A percentile compares a stretch with the other conserved stretches of the same genome.
These are phyloP conservation scores for Fonticula alba DNA, from an alignment of 78 protist species.

Conservation along the genomic window DNA sequence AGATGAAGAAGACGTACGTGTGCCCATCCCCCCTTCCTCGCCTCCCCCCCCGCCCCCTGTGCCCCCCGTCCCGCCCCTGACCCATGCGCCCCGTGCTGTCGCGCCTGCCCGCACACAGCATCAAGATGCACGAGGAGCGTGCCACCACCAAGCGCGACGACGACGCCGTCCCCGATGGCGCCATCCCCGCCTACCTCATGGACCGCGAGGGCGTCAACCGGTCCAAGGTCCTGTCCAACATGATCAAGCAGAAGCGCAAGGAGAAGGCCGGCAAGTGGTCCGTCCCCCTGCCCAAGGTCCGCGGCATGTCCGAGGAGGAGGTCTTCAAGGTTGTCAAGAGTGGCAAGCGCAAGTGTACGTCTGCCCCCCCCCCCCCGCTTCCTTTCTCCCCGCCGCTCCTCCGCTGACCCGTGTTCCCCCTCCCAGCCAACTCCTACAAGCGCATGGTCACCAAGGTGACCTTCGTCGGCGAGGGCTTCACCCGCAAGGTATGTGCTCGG, in stretches of 20 bases:
- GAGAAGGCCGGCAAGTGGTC: conserved; percentile 98
- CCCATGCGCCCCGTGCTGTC: no score
- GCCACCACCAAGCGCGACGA: conserved; percentile 51
- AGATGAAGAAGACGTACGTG: conserved; percentile 71
- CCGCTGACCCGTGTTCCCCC: no score
- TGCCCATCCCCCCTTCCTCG: background rate
- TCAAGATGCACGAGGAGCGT: conserved; percentile 77
- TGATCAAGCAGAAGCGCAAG: conserved; percentile 93
- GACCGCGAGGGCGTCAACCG: conserved; percentile 80
- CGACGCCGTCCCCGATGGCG: conserved; percentile 67
- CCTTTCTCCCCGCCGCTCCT: no score
- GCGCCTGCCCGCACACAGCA: conserved; percentile 6
- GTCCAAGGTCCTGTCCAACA: conserved; percentile 85
- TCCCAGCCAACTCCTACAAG: conserved; percentile 81
- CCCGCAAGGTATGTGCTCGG: conserved; percentile 61
- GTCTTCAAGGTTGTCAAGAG: conserved; percentile 78
- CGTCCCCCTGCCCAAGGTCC: conserved; percentile 94
- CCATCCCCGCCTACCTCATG: conserved; percentile 92
- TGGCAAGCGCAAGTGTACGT: conserved; percentile 82
- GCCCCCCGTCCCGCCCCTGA: background rate
- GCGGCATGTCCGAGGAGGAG: conserved; percentile 75
- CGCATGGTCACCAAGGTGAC: conserved; percentile 94
- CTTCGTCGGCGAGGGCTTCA: conserved; percentile 92
- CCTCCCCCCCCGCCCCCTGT: background rate
- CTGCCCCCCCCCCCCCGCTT: background rate